A percentile compares a stretch with the other conserved stretches of the same genome.
These are phyloP conservation scores for Saccharomyces hybrid DNA, from an alignment of 1,139 yeast species.

Conservation along the genomic window DNA sequence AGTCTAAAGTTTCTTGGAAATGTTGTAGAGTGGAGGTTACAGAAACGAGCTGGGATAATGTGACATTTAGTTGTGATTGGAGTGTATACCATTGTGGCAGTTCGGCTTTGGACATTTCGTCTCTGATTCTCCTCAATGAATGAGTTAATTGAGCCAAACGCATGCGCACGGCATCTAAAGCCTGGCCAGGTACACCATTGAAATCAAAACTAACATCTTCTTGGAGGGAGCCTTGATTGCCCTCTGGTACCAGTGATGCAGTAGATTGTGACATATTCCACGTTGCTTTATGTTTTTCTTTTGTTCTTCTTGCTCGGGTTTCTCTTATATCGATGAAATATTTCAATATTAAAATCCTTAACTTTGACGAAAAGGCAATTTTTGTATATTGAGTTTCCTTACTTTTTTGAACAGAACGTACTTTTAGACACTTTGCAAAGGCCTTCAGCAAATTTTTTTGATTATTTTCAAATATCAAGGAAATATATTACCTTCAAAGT, in stretches of 20 bases:
- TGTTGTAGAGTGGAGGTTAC: slow-evolving; percentile 60
- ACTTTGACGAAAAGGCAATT: not conserved
- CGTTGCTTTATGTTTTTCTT: not conserved
- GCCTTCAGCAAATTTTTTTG: not conserved
- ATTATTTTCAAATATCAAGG: not conserved
- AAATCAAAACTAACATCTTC: slow-evolving; percentile 24
- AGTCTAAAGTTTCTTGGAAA: slow-evolving; percentile 50
- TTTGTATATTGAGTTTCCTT: not conserved
- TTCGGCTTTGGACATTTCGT: slow-evolving; percentile 35
- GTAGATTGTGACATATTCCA: slow-evolving; percentile 5
- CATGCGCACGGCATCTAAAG: slow-evolving; percentile 53
- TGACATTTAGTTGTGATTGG: slow-evolving; percentile 77
- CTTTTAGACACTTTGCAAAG: not conserved
- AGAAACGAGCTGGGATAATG: slow-evolving; percentile 72
- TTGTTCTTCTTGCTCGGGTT: not conserved
- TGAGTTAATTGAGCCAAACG: slow-evolving; percentile 49
- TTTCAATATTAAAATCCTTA: not conserved
- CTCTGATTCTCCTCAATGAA: slow-evolving; percentile 40
- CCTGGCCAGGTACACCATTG: slow-evolving; percentile 47
- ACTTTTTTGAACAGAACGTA: not conserved
- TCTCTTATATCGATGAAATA: not conserved
- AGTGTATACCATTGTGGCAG: slow-evolving; percentile 39
- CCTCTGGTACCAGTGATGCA: slow-evolving; percentile 7
- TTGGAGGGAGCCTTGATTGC: slow-evolving; percentile 8
- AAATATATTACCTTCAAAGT: not conserved